Percentiles rank a stretch among this genome's conserved stretches.
phyloP scores from a whole-genome alignment of 2,329 filamentous ascomycete species.

The Helminthosporium solani region DNA sequence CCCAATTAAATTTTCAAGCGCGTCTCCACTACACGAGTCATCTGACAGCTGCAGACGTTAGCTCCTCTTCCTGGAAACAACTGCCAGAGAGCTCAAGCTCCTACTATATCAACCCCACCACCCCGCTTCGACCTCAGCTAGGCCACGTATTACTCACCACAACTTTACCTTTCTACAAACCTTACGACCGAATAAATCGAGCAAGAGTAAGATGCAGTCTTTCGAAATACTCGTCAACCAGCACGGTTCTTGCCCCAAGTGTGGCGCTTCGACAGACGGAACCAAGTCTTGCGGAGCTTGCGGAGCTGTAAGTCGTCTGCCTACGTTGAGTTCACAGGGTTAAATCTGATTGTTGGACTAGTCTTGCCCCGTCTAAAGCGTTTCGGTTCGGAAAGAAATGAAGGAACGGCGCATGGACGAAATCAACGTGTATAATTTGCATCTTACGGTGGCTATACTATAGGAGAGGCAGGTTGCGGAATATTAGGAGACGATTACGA shows the following conservation, averaged over 20 bases:
- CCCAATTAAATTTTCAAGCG: slow-evolving; percentile 23
- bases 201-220: slow-evolving; percentile 23
- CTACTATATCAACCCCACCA: slow-evolving; percentile 39
- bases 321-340: too few relatives aligned
- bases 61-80: slow-evolving; percentile 7
- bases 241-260: slow-evolving; percentile 43
- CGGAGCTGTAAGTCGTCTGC: slow-evolving; percentile 34
- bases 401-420: too few relatives aligned
- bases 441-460: too few relatives aligned
- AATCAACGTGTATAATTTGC: too few relatives aligned
- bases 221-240: slow-evolving; percentile 30
- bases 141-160: slow-evolving; percentile 2
- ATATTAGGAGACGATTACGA: too few relatives aligned
- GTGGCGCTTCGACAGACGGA: slow-evolving; percentile 32
- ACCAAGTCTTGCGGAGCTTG: slow-evolving; percentile 42
- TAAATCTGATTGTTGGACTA: slow-evolving; percentile 5
- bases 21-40: slow-evolving; percentile 27
- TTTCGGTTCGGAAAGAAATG: too few relatives aligned
- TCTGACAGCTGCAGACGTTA: slow-evolving; percentile 32
- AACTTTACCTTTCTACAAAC: not conserved
- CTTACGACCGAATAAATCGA: not conserved
- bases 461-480: too few relatives aligned
- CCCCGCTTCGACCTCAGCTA: slow-evolving; percentile 17
- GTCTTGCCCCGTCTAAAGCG: slow-evolving; percentile 30
- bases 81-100: slow-evolving; percentile 11